A percentile compares a stretch with the other conserved stretches of the same genome.
phyloP scores from a whole-genome alignment of 768 basidiomycete species.

The Suillus clintonianus region DNA sequence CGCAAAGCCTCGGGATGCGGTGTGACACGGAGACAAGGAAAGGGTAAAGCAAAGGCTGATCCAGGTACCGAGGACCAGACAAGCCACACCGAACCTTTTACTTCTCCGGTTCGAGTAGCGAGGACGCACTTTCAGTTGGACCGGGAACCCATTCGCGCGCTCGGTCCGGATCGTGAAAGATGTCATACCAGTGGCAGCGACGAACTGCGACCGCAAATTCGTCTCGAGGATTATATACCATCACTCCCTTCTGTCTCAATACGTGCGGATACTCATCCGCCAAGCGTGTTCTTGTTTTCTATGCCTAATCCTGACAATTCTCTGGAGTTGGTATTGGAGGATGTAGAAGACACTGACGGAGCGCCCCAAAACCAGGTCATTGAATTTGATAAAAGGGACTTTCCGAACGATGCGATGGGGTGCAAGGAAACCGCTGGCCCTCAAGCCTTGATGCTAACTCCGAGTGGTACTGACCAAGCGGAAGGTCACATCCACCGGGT shows the following conservation, averaged over 20 bases:
- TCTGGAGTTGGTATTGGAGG: background rate
- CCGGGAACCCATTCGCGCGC: background rate
- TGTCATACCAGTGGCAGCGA: background rate
- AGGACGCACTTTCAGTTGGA: background rate
- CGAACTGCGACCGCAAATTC: background rate
- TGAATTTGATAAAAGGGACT: background rate
- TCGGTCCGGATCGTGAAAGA: background rate
- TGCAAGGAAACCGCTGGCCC: background rate
- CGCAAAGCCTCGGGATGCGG: conserved; percentile 29
- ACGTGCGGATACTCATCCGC: background rate
- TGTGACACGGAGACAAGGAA: conserved; percentile 11
- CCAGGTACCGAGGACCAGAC: background rate
- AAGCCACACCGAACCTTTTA: background rate
- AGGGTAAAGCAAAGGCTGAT: conserved; percentile 1
- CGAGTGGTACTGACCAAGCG: background rate
- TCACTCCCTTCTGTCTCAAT: background rate
- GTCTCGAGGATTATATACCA: background rate
- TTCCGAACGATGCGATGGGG: background rate
- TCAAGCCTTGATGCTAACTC: background rate
- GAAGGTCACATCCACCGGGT: background rate
- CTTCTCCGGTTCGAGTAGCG: conserved; percentile 1
- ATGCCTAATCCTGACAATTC: conserved; percentile 26
- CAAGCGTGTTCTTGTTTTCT: conserved; percentile 20
- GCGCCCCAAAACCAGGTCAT: background rate
- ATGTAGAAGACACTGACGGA: background rate